Evolutionary conservation across 306 rosid genomes (phyloP), one percentile per base, ranked within the genome.

Genomic region (Myrica gale): DNA sequence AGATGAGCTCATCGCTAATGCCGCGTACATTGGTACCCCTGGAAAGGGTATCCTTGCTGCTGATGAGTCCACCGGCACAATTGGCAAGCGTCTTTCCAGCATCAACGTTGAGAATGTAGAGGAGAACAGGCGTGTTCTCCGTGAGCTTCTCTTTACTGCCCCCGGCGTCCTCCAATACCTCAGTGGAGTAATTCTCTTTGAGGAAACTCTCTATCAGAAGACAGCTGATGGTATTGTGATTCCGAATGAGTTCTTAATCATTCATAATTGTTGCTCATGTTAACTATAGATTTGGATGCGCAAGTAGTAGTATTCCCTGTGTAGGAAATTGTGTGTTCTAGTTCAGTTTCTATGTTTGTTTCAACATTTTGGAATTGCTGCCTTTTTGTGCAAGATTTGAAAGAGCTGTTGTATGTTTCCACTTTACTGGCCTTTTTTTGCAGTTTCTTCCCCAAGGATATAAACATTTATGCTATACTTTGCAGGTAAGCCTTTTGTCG

Each of bases 1-100:
- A 95, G 99, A 92, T 84, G 99, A 95, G 80, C 92, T 95, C 15
- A 88, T 90, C 71, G 90, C 87, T 43, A 95, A 90, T 85, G 99
- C 99, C 19, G 80, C 88, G 10, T 92, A 95, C 79, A 92, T 95
- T 73, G 99, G 96, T 20, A 87, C 90, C 73, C 98, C 99, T 2
- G 99, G 98, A 46, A 95, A 95, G 90, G 99, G 99, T 73, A 95
- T 95, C 68, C 97, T 95, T 23, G 99, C 99, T 10, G 99, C 99
- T 7, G 99, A 95, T 48, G 99, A 95, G 69, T 92, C 98, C 7
- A 95, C 99, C 0, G 98, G 99, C 15, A 92, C 99, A 4, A 95
- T 95, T 4, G 99, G 99, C 21, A 95, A 95, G 78, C 99, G 99
- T 76, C 76, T 95, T 0, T 72, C 89, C 6, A 87, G 96, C 89